Conservation (phyloP, 306 rosid species). For the Styphnolobium japonicum region DNA sequence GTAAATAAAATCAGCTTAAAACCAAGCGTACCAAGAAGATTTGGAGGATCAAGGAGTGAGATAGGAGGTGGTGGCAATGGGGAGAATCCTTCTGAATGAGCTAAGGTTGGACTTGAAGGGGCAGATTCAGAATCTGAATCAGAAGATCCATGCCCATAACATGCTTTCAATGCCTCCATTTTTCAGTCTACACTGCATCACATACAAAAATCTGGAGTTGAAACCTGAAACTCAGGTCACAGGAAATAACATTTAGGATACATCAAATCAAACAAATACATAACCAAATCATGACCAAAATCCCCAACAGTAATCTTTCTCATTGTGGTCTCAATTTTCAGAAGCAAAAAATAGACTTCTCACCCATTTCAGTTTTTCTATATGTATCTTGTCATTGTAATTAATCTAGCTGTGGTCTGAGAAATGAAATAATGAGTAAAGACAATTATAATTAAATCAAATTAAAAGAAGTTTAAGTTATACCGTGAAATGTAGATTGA, state of each 20-base stretch:
- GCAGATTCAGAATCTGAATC: constrained; percentile 56
- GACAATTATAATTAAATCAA: not conserved
- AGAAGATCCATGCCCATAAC: constrained; percentile 70
- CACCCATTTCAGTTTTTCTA: not conserved
- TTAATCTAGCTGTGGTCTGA: not conserved
- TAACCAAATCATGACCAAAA: constrained; percentile 8
- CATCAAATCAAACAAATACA: not conserved
- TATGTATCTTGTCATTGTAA: not conserved
- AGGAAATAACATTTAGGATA: not conserved
- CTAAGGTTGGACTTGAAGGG: constrained; percentile 21
- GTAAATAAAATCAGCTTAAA: not conserved
- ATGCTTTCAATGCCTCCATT: constrained; percentile 75
- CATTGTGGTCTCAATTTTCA: not conserved
- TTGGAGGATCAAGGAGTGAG: constrained; percentile 54
- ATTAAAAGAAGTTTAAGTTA: not conserved
- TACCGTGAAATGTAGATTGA: not conserved
- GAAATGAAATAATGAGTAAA: not conserved
- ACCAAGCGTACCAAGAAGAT: constrained; percentile 43
- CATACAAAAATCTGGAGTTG: not conserved
- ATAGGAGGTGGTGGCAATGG: constrained; percentile 73
- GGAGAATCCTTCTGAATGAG: not conserved
- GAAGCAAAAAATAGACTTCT: not conserved
- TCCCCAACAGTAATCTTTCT: not conserved
- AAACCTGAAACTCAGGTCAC: constrained; percentile 8
- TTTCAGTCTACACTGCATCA: not conserved